These are phyloP conservation scores for Penicillium daleae DNA, from an alignment of 495 filamentous ascomycete species.

Conservation along the genomic window DNA sequence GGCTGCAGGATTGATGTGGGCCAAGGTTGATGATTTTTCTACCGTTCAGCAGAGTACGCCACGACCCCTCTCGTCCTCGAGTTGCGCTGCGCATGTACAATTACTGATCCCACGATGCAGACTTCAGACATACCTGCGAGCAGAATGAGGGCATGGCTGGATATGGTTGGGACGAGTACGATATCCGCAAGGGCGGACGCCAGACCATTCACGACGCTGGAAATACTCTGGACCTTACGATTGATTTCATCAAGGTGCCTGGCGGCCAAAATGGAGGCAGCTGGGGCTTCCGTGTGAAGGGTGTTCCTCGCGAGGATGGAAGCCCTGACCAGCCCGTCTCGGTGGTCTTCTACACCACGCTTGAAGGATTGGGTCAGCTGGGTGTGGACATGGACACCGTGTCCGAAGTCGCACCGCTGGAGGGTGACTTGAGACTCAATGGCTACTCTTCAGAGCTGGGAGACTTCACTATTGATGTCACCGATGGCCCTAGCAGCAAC, in stretches of 20 bases:
- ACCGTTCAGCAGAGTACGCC: slow-evolving; percentile 78
- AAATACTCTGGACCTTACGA: slow-evolving; percentile 87
- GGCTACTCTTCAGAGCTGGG: slow-evolving; percentile 77
- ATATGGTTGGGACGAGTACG: slow-evolving; percentile 97
- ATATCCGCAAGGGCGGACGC: slow-evolving; percentile 80
- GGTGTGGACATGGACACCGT: slow-evolving; percentile 56
- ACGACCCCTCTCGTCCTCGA: background rate
- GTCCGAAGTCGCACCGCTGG: slow-evolving; percentile 59
- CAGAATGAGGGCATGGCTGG: slow-evolving; percentile 93
- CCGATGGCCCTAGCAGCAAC: slow-evolving; percentile 66
- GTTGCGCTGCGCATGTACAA: background rate
- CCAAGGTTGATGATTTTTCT: slow-evolving; percentile 78
- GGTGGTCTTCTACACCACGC: slow-evolving; percentile 75
- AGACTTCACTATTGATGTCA: slow-evolving; percentile 82
- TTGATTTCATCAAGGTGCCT: slow-evolving; percentile 90
- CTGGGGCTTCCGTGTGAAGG: slow-evolving; percentile 90
- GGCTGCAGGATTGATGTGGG: slow-evolving; percentile 86
- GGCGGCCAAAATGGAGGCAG: slow-evolving; percentile 86
- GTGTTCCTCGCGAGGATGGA: slow-evolving; percentile 72
- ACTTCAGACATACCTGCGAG: slow-evolving; percentile 92
- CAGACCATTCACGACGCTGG: slow-evolving; percentile 88
- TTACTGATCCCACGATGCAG: slow-evolving; percentile 47
- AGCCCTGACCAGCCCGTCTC: slow-evolving; percentile 69
- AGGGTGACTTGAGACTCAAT: slow-evolving; percentile 72
- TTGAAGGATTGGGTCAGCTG: slow-evolving; percentile 76